Evolutionary conservation across 257 asterid species (phyloP), one percentile per base, ranked within the genome.

Genomic region (Nicotiana obtusifolia): DNA sequence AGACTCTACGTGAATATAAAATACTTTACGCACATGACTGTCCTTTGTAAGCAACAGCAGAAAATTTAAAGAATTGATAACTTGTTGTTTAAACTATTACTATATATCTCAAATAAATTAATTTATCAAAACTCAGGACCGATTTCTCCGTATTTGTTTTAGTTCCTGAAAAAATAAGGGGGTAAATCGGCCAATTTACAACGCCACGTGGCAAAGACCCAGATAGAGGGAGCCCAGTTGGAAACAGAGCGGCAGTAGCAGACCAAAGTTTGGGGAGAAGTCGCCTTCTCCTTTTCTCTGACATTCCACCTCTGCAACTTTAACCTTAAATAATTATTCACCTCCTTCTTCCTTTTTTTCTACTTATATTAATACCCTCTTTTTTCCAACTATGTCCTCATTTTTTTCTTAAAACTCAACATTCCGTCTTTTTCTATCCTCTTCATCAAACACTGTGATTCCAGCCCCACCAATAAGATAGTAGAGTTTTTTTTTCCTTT

Each of bases 261-360:
- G 57, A 77, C 77, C 54, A 78, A 52, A 84, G 76, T 64, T 85
- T 82, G 93, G 90, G 53, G 86, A 84, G 84, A 88, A 90, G 97
- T 89, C 92, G 84, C 88, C 91, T 81, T 90, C 92, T 90, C 80
- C 85, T 81, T 87, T 84, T 87, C 76, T 77, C 88, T 87, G 97
- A 91, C 97, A 90, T 90, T 91, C 94, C 88, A 90, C 95, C 95
- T 87, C 95, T 84, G 91, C 90, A 81, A 77, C 85, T 82, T 81
- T 68, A 66, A 52, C 73, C 19, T 10, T 26, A n/a, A 61, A 60
- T 73, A 19, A 26, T 11, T 4, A 33, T 4, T 57, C 24, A 57
- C 44, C 13, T 10, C 5, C 14, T 0, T 3, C 1, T 0, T 0
- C 1, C 1, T 1, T 6, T 11, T 37, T 20, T 37, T n/a, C n/a